These are phyloP conservation scores for Mycotypha africana DNA, from an alignment of 371 early-diverging fungal genomes.

Conservation along the genomic window DNA sequence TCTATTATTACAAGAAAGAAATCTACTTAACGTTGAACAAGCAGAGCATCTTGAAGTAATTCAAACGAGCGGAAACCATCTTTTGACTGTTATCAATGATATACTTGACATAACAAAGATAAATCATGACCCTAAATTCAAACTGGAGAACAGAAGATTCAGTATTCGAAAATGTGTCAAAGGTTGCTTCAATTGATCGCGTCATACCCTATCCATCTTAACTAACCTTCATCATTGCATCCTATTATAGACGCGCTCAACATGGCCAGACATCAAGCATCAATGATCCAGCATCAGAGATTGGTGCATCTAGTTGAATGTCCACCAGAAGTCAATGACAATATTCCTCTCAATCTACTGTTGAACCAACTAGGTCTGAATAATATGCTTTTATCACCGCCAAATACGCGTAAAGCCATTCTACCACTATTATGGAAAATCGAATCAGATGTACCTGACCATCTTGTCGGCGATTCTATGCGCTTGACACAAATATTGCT, in stretches of 20 bases:
- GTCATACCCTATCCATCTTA: no score
- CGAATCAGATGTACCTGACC: constrained; percentile 49
- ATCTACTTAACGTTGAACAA: constrained; percentile 46
- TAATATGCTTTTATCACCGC: background rate
- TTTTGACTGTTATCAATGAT: constrained; percentile 55
- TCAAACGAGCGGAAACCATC: constrained; percentile 57
- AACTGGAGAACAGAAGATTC: constrained; percentile 49
- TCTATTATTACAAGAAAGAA: constrained; percentile 45
- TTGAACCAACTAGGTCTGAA: constrained; percentile 13
- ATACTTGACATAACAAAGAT: constrained; percentile 57
- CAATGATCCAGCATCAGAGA: constrained; percentile 35
- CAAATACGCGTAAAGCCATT: constrained; percentile 26
- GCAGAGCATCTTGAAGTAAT: constrained; percentile 53
- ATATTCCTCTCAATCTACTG: constrained; percentile 35
- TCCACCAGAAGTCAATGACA: constrained; percentile 46
- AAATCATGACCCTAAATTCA: constrained; percentile 55
- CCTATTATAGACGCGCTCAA: constrained; percentile 33
- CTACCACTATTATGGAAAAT: constrained; percentile 53
- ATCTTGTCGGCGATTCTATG: constrained; percentile 53
- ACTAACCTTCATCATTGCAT: no score
- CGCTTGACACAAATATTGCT: constrained; percentile 53
- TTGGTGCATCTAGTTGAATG: constrained; percentile 43
- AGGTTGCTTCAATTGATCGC: constrained; percentile 44
- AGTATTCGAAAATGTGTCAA: constrained; percentile 56
- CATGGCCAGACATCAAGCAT: constrained; percentile 48